These are phyloP conservation scores for Leccinum rimulosum DNA, from an alignment of 768 basidiomycete species.

Conservation along the genomic window DNA sequence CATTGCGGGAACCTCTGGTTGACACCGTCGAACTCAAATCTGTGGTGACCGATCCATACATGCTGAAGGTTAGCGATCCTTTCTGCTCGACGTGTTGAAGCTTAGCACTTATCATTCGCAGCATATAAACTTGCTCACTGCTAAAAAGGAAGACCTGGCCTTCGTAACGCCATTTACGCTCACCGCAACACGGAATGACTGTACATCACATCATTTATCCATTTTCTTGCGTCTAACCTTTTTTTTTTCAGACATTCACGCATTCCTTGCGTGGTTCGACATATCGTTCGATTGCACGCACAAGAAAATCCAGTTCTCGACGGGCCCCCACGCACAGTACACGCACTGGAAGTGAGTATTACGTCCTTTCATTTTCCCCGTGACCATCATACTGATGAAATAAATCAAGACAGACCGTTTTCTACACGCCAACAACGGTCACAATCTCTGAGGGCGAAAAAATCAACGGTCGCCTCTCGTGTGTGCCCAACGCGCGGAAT, in stretches of 20 bases:
- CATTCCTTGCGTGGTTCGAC: conserved; percentile 99
- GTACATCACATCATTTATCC: conserved; percentile 44
- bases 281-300: conserved; percentile 94
- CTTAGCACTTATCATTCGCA: conserved; percentile 31
- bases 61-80: conserved; percentile 67
- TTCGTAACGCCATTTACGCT: conserved; percentile 82
- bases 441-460: conserved; percentile 68
- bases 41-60: conserved; percentile 89
- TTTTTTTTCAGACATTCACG: conserved; percentile 73
- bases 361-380: neutral
- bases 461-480: conserved; percentile 69
- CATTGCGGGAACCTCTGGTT: conserved; percentile 91
- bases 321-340: conserved; percentile 95
- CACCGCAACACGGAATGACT: conserved; percentile 84
- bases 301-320: conserved; percentile 94
- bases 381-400: neutral
- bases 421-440: conserved; percentile 86
- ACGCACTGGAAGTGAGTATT: conserved; percentile 90
- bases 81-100: neutral
- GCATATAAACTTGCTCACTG: conserved; percentile 89
- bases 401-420: conserved; percentile 81
- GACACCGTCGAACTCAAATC: conserved; percentile 98
- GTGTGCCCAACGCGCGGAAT: conserved; percentile 89
- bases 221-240: neutral
- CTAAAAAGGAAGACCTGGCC: conserved; percentile 91